Percentiles rank a stretch among this genome's conserved stretches.
These are phyloP conservation scores for Malassezia brasiliensis DNA, from an alignment of 1,284 basidiomycete species.

Conservation along the genomic window DNA sequence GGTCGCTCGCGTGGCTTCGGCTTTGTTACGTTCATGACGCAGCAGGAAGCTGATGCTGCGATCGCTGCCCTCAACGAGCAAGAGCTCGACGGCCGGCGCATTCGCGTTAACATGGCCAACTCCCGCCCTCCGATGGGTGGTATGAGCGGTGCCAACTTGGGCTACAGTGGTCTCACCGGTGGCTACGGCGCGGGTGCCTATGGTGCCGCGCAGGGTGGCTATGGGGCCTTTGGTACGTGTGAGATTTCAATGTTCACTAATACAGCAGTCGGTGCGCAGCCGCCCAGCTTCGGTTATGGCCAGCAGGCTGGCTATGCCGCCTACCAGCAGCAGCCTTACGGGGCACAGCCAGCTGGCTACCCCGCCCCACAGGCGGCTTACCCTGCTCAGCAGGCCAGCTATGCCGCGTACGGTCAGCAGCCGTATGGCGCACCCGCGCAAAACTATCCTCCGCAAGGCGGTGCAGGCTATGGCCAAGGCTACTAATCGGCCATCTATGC, in stretches of 20 bases:
- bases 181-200: slow-evolving; percentile 45
- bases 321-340: slow-evolving; percentile 35
- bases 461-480: slow-evolving; percentile 20
- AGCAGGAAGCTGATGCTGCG: slow-evolving; percentile 66
- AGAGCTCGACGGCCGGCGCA: slow-evolving; percentile 82
- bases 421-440: slow-evolving; percentile 7
- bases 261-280: slow-evolving; percentile 17
- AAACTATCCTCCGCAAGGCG: slow-evolving; percentile 8
- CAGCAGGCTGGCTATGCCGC: slow-evolving; percentile 29
- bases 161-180: slow-evolving; percentile 38
- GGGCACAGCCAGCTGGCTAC: slow-evolving; percentile 28
- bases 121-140: slow-evolving; percentile 53
- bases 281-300: slow-evolving; percentile 22
- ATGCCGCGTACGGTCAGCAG: slow-evolving; percentile 21
- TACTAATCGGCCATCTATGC: slow-evolving; percentile 20
- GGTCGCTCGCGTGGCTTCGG: slow-evolving; percentile 84
- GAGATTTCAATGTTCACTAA: not conserved
- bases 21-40: slow-evolving; percentile 58
- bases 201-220: slow-evolving; percentile 28
- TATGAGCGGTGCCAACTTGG: slow-evolving; percentile 31
- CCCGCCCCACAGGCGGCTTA: slow-evolving; percentile 22
- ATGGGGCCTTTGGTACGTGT: slow-evolving; percentile 20
- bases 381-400: slow-evolving; percentile 30
- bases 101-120: slow-evolving; percentile 86
- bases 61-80: slow-evolving; percentile 75